phyloP scores from a whole-genome alignment of 768 basidiomycete species.

The Gyrodon lividus region DNA sequence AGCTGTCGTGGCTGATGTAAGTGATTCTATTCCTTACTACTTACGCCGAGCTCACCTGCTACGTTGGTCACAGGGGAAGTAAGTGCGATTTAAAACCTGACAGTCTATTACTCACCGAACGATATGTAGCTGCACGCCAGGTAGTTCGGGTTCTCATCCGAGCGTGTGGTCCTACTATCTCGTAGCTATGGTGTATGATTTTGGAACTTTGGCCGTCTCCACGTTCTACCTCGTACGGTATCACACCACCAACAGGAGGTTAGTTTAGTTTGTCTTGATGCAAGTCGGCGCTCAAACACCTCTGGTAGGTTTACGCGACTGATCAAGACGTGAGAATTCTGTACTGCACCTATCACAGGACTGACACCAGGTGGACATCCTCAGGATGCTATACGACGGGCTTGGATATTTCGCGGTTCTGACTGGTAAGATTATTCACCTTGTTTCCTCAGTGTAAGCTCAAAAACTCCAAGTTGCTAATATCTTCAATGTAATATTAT shows the following conservation, averaged over 20 bases:
- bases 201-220: constrained; percentile 49
- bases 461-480: constrained; percentile 41
- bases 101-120: not conserved
- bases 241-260: constrained; percentile 32
- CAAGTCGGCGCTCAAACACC: constrained; percentile 5
- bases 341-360: not conserved
- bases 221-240: constrained; percentile 50
- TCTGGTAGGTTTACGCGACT: constrained; percentile 24
- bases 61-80: constrained; percentile 36
- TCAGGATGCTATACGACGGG: constrained; percentile 68
- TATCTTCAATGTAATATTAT: constrained; percentile 51
- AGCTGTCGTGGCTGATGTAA: constrained; percentile 23
- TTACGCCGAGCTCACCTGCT: constrained; percentile 9
- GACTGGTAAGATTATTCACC: constrained; percentile 37
- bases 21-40: constrained; percentile 6
- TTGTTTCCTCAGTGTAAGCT: not conserved
- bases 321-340: constrained; percentile 25
- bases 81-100: constrained; percentile 2
- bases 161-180: constrained; percentile 59
- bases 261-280: constrained; percentile 1
- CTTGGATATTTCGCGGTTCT: constrained; percentile 59
- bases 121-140: constrained; percentile 48
- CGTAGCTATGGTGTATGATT: constrained; percentile 56
- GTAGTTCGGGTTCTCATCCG: constrained; percentile 21
- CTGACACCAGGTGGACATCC: constrained; percentile 5